These are phyloP conservation scores for Yarrowia yakushimensis DNA, from an alignment of 805 yeast species.

Conservation along the genomic window DNA sequence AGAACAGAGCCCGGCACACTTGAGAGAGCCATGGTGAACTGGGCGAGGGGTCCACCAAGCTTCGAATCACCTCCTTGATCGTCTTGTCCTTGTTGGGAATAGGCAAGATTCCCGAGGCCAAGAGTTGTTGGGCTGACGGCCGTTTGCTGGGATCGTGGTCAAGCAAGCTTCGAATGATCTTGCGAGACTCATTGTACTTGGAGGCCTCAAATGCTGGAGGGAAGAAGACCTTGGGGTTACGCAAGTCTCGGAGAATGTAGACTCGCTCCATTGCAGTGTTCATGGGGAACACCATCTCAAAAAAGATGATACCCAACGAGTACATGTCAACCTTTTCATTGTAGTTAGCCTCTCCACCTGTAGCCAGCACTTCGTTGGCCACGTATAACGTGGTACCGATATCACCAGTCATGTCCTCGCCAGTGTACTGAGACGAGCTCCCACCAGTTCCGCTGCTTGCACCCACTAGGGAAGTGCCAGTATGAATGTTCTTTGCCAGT, in stretches of 20 bases:
- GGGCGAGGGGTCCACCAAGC: conserved; percentile 73
- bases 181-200: conserved; percentile 56
- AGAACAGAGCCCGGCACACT: conserved; percentile 79
- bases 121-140: conserved; percentile 72
- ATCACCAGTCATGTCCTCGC: conserved; percentile 80
- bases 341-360: conserved; percentile 52
- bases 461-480: neutral
- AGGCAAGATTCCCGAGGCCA: conserved; percentile 81
- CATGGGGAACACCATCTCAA: conserved; percentile 86
- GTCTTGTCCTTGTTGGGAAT: conserved; percentile 87
- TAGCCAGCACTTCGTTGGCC: conserved; percentile 72
- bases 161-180: conserved; percentile 61
- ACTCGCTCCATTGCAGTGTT: conserved; percentile 95
- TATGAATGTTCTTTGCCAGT: conserved; percentile 65
- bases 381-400: conserved; percentile 94
- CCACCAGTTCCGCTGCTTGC: neutral
- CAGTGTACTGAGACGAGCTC: conserved; percentile 5
- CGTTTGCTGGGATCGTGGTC: conserved; percentile 76
- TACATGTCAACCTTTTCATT: conserved; percentile 95
- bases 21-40: conserved; percentile 88
- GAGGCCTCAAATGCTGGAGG: conserved; percentile 61
- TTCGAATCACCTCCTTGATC: conserved; percentile 80
- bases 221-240: conserved; percentile 59
- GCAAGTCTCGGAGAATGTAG: conserved; percentile 58
- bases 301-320: conserved; percentile 89